Evolutionary conservation across 192 early-diverging fungal species (phyloP).

Genomic region (Piromyces finnis): DNA sequence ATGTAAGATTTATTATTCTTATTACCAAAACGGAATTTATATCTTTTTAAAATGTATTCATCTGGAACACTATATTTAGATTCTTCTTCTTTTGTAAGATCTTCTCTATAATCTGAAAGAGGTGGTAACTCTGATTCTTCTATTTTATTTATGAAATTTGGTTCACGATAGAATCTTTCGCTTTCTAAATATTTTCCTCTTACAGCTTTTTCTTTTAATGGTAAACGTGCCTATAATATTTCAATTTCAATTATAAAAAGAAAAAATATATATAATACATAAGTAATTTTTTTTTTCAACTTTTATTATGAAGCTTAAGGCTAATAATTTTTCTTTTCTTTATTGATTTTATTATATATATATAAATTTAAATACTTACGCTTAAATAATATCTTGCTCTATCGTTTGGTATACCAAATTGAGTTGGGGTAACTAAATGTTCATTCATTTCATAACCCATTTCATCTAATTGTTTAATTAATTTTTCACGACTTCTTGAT

Average conservation of each 20-base stretch:
- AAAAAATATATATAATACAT: no score
- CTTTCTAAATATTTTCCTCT: background rate
- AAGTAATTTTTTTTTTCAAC: no score
- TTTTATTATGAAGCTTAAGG: no score
- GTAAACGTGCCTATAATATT: background rate
- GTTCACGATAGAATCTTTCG: background rate
- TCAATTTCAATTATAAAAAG: no score
- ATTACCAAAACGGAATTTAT: slow-evolving; percentile 15
- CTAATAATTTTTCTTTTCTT: no score
- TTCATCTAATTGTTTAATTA: slow-evolving; percentile 12
- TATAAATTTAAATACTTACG: background rate
- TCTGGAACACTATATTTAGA: slow-evolving; percentile 10
- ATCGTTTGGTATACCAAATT: slow-evolving; percentile 33
- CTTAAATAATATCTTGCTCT: slow-evolving; percentile 27
- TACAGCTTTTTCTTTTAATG: background rate
- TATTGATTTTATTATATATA: no score
- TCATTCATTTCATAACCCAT: slow-evolving; percentile 20
- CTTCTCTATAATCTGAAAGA: slow-evolving; percentile 10
- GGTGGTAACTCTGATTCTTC: slow-evolving; percentile 4
- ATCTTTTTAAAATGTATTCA: slow-evolving; percentile 12
- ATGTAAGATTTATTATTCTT: no score
- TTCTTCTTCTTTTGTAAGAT: slow-evolving; percentile 2
- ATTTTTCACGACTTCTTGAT: slow-evolving; percentile 8
- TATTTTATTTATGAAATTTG: background rate
- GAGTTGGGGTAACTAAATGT: slow-evolving; percentile 19